Evolutionary conservation across 1,139 yeast genomes (phyloP), one percentile per base, ranked within the genome.

Genomic region (Pneumocystis wakefieldiae): DNA sequence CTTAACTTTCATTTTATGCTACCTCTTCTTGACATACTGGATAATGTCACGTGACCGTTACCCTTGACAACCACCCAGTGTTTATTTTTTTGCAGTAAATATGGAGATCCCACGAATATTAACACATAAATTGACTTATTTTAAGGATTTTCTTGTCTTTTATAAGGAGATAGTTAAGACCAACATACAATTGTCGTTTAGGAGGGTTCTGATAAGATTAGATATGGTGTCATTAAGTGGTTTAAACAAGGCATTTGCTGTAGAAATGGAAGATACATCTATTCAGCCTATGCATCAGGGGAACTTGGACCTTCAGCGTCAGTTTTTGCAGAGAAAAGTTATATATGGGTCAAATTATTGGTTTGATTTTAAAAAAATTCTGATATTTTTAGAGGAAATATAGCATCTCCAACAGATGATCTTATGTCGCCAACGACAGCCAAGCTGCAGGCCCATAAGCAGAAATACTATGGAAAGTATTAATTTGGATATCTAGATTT

Each of bases 391-490:
- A 63, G 61, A 17, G 55, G 59, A 57, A 59, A 70, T 66, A 77
- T 80, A 69, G 81, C 83, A 8, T 81, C 85, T 3, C 86, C 86
- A 53, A 82, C 85, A 1, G 85, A 82, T 69, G 77, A 75, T 62
- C 69, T 81, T 68, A 73, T 82, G 72, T 81, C 84, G 19, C 86
- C 86, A 41, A 80, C 85, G 68, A 78, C 84, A 6, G 79, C 80
- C 63, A 82, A 81, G 70, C 72, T 82, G 65, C 80, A 73, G 67
- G 79, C 79, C 60, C 82, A 80, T 68, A 80, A 78, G 71, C 73
- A 72, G 67, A 76, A 75, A 68, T 77, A 77, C 69, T 71, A 75
- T 60, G 71, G 73, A 48, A 69, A 67, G 71, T 67, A 65, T 19
- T 69, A 61, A 19, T 10, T 41, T 53, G 14, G 3, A 24, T 37